These are phyloP conservation scores for Coniferiporia weirii DNA, from an alignment of 1,284 basidiomycete species.

Conservation along the genomic window DNA sequence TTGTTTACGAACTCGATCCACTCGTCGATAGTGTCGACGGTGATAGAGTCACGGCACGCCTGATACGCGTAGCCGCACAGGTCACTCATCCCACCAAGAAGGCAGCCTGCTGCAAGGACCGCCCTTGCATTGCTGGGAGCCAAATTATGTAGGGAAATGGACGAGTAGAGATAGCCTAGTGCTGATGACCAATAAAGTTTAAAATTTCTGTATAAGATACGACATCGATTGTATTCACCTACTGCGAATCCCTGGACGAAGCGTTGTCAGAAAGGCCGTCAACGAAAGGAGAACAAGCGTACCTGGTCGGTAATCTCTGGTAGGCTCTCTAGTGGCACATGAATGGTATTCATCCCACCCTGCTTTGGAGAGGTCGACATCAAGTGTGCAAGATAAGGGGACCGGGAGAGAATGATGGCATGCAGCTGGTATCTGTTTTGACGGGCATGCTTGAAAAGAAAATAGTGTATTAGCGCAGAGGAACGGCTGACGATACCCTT, in stretches of 20 bases:
- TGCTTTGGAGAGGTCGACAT: conserved; percentile 70
- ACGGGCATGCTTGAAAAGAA: conserved; percentile 57
- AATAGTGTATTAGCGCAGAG: background rate
- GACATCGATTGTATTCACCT: conserved; percentile 35
- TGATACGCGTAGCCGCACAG: conserved; percentile 76
- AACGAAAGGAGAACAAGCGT: conserved; percentile 24
- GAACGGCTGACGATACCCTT: background rate
- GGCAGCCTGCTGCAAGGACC: conserved; percentile 75
- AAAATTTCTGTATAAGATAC: background rate
- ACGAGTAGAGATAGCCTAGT: conserved; percentile 75
- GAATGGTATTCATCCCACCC: conserved; percentile 59
- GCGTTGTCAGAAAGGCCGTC: background rate
- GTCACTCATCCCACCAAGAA: conserved; percentile 82
- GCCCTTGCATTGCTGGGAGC: conserved; percentile 73
- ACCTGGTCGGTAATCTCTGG: conserved; percentile 82
- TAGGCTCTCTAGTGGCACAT: conserved; percentile 69
- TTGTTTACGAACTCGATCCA: conserved; percentile 75
- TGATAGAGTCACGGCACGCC: conserved; percentile 68
- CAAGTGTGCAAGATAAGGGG: conserved; percentile 78
- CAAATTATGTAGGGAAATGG: conserved; percentile 60
- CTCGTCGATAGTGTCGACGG: conserved; percentile 61
- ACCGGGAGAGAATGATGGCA: conserved; percentile 79
- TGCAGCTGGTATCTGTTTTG: conserved; percentile 71
- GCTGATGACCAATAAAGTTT: conserved; percentile 35
- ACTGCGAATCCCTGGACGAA: conserved; percentile 61